Base-by-base conservation (phyloP, 805 yeast species). In the Metschnikowia similis region DNA sequence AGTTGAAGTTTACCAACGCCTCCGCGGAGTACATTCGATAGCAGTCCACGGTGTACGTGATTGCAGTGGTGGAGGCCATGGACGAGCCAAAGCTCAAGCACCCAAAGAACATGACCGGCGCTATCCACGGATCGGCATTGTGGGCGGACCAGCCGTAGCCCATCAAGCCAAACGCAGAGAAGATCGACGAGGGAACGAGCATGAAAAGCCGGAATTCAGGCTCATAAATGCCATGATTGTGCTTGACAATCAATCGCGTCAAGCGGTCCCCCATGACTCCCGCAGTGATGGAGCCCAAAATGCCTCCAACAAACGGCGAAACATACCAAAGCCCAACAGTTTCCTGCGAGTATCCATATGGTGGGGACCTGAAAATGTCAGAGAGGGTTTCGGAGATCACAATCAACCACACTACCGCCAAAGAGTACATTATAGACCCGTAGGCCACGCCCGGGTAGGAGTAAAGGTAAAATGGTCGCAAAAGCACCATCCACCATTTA, bases 371-470 rank as follows among this genome's bases (percentile, higher is more conserved):
- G 59, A 82, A 82, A 13, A 82, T 76, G 3, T 73, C 69, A 2
- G 82, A 70, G 34, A 82, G 72, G 0, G 81, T 71, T 57, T 82
- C 85, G 1, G 84, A 79, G 41, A 82, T 76, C 30, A 81, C 77
- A 59, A 82, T 81, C 41, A 82, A 73, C 85, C 85, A 82, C 16
- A 82, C 83, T 17, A 82, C 83, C 13, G 84, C 80, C 47, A 82
- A 66, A 0, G 82, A 67, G 59, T 82, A 82, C 2, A 79, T 61
- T 8, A 82, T 58, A 1, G 84, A 67, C 0, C 83, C 77, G 57
- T 72, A 82, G 4, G 79, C 57, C 14, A 82, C 67, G 1, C 79
- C 66, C 0, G 85, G 85, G 60, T 81, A 82, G 28, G 66, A 58
- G 49, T 65, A 70, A 5, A 82, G 69, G 27, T 75, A 71, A 51